Evolutionary conservation across 441 rosid genomes (phyloP).

Genomic region (Brassica hybrid): DNA sequence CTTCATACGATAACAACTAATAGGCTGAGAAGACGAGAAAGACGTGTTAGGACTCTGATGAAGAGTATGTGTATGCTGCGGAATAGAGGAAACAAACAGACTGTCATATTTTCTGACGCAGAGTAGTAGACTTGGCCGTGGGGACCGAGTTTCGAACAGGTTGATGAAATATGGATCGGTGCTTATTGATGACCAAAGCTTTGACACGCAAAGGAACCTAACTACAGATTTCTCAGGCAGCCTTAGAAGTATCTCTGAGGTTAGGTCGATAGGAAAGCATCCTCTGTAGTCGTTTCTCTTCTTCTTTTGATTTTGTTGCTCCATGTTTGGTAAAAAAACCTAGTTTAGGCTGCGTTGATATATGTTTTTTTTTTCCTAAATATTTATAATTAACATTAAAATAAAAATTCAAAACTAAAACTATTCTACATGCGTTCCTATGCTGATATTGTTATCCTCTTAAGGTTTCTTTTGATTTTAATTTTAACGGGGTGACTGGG

Average conservation of each 20-base stretch:
- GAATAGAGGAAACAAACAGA: not conserved
- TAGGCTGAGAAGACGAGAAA: not conserved
- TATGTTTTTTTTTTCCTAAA: not conserved
- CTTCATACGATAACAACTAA: not conserved
- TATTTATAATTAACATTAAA: no score
- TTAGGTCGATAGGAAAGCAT: not conserved
- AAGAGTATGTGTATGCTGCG: not conserved
- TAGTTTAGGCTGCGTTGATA: not conserved
- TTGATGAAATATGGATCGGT: constrained; percentile 1
- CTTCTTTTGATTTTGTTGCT: not conserved
- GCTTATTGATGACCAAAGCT: constrained; percentile 23
- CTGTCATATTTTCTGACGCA: not conserved
- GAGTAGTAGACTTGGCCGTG: constrained; percentile 13
- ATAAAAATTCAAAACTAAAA: no score
- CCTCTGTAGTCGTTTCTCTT: not conserved
- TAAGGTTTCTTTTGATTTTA: not conserved
- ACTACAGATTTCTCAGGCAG: constrained; percentile 4
- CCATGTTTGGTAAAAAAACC: not conserved
- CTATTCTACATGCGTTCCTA: no score
- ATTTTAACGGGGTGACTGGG: not conserved
- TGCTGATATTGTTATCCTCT: not conserved
- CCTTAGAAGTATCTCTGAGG: not conserved
- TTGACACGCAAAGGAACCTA: constrained; percentile 23
- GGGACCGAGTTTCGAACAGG: not conserved
- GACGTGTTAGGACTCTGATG: not conserved